Base-by-base conservation (phyloP, 2,329 filamentous ascomycete species). In the Tolypocladium paradoxum region DNA sequence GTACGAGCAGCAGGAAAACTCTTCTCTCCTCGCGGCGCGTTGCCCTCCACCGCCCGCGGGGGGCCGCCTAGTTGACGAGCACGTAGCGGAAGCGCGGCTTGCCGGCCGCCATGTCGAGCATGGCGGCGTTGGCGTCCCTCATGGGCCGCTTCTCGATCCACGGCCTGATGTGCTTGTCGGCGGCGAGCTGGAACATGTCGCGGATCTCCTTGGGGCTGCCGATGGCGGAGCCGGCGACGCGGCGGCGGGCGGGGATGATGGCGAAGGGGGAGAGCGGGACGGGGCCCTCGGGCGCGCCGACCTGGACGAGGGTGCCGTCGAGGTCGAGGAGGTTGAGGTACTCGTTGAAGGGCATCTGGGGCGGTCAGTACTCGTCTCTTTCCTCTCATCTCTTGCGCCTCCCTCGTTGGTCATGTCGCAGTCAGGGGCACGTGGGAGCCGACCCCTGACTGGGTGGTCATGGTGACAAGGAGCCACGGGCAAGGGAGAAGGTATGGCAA, bases 231-330 rank as follows among this genome's bases (percentile, higher is more conserved):
- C 77, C 78, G 0, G 73, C 73, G 34, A 82, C 64, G 56, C 72
- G 73, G 24, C 73, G 65, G 7, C 77, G 75, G 59, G 80, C 82
- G 45, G 65, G 68, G 46, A 85, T 81, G 58, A 87, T 64, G 20
- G 74, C 67, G 56, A 76, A 79, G 3, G 58, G 36, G 2, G 34
- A 4, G 6, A 65, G 6, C 4, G 55, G 40, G 24, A 62, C 35
- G 1, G 51, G 52, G 8, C 53, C 59, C 31, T 63, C 62, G 29
- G 63, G 62, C 40, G 50, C 60, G 52, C 84, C 84, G 46, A 88
- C 76, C 65, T 86, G 82, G 46, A 87, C 77, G 59, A 87, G 81
- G 4, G 75, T 75, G 16, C 85, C 84, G 50, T 81, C 75, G 2
- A 74, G 66, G 55, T 76, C 73, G 29, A 88, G 71, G 11, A 88